Percentiles rank a stretch among this genome's conserved stretches.
Conservation (phyloP, 1,139 yeast species). For the Oligophagozyma castellii region DNA sequence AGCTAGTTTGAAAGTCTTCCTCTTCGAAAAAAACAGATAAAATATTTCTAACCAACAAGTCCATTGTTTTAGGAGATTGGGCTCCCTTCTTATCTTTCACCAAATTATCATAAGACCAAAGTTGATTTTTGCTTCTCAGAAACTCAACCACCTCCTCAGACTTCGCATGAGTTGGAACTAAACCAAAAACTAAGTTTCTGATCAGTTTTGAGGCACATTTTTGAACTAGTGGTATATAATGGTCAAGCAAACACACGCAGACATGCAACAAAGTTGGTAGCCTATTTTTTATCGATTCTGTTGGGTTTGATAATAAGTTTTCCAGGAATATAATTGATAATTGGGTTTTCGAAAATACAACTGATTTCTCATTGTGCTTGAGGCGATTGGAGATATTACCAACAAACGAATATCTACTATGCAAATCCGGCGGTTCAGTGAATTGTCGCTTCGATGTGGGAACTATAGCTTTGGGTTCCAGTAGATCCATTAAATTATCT, state of each 20-base stretch:
- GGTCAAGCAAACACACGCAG: conserved; percentile 70
- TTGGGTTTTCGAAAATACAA: conserved; percentile 80
- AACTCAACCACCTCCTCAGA: conserved; percentile 40
- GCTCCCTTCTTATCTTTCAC: conserved; percentile 69
- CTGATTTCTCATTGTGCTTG: conserved; percentile 49
- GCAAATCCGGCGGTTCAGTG: conserved; percentile 16
- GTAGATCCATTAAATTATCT: conserved; percentile 50
- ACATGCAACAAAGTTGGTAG: conserved; percentile 76
- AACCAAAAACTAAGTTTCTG: conserved; percentile 56
- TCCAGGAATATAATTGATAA: conserved; percentile 73
- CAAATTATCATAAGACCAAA: conserved; percentile 86
- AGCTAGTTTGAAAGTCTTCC: conserved; percentile 53
- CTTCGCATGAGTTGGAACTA: conserved; percentile 42
- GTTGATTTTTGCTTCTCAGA: conserved; percentile 35
- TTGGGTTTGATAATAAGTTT: conserved; percentile 54
- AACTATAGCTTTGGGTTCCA: conserved; percentile 79
- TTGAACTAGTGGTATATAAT: conserved; percentile 69
- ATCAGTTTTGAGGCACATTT: conserved; percentile 72
- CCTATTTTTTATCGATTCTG: conserved; percentile 40
- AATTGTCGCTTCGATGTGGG: conserved; percentile 40
- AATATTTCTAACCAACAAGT: conserved; percentile 52
- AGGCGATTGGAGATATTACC: conserved; percentile 54
- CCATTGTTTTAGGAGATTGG: conserved; percentile 81
- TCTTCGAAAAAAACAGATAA: conserved; percentile 41
- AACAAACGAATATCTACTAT: conserved; percentile 48